Base-by-base conservation (phyloP, 495 filamentous ascomycete genomes). In the Thozetella sp. region DNA sequence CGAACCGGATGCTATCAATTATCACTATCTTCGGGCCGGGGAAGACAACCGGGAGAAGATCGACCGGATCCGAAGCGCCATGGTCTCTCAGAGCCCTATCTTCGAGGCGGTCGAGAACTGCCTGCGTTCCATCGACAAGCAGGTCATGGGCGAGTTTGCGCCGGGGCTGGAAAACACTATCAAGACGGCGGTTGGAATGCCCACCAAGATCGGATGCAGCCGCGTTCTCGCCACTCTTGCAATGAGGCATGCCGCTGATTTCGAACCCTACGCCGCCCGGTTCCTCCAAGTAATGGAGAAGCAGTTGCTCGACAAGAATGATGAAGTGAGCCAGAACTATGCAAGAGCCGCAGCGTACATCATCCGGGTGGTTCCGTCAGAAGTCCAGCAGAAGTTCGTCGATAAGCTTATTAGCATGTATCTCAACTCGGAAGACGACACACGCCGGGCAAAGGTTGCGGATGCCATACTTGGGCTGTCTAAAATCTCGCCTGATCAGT, bases 41-140 rank as follows among this genome's bases (percentile, higher is more conserved):
- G 93, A 94, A 58, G 96, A 97, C 63, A 89, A 91, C 55, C 77
- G 93, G 20, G 90, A 96, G 56, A 82, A 86, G 63, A 93, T 99
- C 58, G 95, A 99, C 74, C 91, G 90, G 65, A 83, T 89, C 70
- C 85, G 95, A 54, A 82, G 92, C 30, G 85, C 80, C n/a, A 87
- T 83, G 66, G 90, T 96, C 20, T 89, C 91, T 25, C 83, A 83
- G 12, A 95, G 91, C n/a, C 93, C 95, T 1, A 88, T 98, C 70
- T 93, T 92, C 77, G 95, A 97, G 72, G 93, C 93, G 22, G 92
- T 97, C 64, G 93, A 97, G 58, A 84, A 92, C 65, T 93, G 91
- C 70, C 78, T 99, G 25, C 92, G 97, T 62, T 85, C 87, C n/a
- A 77, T 96, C 6, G 93, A 99, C 68, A 87, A 86, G 2, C 70